phyloP scores from a whole-genome alignment of 257 asterid species.

The Solanum pinnatisectum region DNA sequence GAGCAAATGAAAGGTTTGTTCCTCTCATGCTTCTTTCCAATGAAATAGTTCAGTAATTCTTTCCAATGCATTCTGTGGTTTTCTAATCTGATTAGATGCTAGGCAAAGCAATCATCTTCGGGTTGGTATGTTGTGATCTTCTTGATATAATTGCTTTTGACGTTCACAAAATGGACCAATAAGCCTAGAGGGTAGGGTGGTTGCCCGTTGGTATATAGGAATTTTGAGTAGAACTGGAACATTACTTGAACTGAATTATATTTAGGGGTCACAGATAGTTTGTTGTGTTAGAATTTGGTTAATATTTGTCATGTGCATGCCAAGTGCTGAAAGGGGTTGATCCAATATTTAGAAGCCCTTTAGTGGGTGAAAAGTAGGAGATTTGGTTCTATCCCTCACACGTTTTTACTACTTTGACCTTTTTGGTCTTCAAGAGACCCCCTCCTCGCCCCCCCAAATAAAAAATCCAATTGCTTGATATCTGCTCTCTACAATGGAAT shows the following conservation, averaged over 20 bases:
- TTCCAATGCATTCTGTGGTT: not conserved
- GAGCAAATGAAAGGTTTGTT: conserved; percentile 51
- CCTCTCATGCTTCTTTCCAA: conserved; percentile 4
- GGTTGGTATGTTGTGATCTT: not conserved
- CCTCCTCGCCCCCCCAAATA: not conserved
- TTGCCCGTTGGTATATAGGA: not conserved
- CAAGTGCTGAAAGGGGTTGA: not conserved
- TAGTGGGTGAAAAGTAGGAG: not conserved
- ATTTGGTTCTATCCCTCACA: not conserved
- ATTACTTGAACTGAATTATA: not conserved
- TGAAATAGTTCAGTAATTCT: not conserved
- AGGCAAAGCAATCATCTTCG: not conserved
- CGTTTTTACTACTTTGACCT: not conserved
- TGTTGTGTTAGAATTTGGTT: not conserved
- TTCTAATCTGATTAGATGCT: not conserved
- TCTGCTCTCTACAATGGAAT: not conserved
- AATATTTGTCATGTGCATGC: not conserved
- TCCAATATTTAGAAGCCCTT: not conserved
- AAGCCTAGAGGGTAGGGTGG: not conserved
- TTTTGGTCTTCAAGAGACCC: not conserved
- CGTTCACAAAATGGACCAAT: not conserved
- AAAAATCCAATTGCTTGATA: not conserved
- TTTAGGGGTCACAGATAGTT: not conserved
- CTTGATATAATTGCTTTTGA: not conserved
- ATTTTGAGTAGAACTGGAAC: not conserved